Percentiles rank a stretch among this genome's conserved stretches.
phyloP scores from a whole-genome alignment of 1,284 basidiomycete genomes.

The Pholiota adiposa region DNA sequence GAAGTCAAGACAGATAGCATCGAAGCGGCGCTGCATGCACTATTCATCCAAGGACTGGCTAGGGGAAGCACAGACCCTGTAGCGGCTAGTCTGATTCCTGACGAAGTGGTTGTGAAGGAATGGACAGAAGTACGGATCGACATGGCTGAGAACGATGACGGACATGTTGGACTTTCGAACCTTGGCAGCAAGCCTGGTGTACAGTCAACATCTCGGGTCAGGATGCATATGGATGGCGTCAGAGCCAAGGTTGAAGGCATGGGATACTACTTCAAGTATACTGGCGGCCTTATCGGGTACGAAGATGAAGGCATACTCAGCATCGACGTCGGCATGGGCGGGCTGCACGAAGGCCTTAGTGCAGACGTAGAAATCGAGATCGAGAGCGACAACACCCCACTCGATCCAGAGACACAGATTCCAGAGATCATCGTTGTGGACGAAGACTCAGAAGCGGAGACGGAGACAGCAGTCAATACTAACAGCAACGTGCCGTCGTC shows the following conservation, averaged over 20 bases:
- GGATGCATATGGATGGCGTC: constrained; percentile 47
- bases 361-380: constrained; percentile 43
- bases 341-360: constrained; percentile 27
- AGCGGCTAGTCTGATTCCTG: constrained; percentile 41
- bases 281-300: constrained; percentile 38
- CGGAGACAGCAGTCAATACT: constrained; percentile 11
- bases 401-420: constrained; percentile 16
- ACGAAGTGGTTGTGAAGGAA: constrained; percentile 44
- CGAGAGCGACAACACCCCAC: constrained; percentile 15
- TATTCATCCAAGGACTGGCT: constrained; percentile 33
- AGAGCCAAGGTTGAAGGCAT: constrained; percentile 43
- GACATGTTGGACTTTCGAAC: not conserved
- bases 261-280: constrained; percentile 49
- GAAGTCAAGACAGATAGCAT: constrained; percentile 42
- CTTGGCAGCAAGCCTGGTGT: constrained; percentile 20
- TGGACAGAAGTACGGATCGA: constrained; percentile 47
- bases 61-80: constrained; percentile 20
- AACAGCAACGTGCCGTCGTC: not conserved
- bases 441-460: constrained; percentile 14
- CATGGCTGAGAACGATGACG: constrained; percentile 27
- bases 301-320: constrained; percentile 52
- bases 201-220: constrained; percentile 36
- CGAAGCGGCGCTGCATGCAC: constrained; percentile 43
- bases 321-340: constrained; percentile 38
- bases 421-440: constrained; percentile 17